Conservation (phyloP, 2,329 filamentous ascomycete genomes). For the Verticillium nubilum region DNA sequence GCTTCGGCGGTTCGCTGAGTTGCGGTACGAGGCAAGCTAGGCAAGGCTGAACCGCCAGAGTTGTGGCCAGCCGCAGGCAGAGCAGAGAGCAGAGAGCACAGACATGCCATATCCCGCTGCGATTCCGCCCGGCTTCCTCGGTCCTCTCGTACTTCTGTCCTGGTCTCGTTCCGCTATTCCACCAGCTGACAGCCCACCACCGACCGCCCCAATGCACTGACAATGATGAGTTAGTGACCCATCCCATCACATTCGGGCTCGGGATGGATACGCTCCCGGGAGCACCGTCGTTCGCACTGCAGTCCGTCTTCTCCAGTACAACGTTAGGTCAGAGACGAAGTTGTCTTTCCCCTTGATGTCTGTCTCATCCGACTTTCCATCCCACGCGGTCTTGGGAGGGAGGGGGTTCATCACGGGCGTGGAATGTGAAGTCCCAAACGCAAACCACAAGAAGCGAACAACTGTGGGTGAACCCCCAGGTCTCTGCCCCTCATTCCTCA, state of each 20-base stretch:
- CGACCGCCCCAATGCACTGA: background rate
- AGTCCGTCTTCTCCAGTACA: background rate
- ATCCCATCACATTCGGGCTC: background rate
- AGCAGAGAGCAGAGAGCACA: background rate
- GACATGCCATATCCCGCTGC: background rate
- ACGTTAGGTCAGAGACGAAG: background rate
- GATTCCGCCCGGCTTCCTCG: background rate
- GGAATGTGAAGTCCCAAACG: background rate
- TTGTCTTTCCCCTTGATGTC: background rate
- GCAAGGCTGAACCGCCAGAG: background rate
- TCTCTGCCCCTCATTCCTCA: background rate
- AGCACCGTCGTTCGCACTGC: background rate
- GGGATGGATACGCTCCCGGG: background rate
- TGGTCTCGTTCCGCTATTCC: background rate
- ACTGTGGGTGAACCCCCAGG: background rate
- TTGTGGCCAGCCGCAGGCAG: background rate
- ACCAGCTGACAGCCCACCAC: background rate
- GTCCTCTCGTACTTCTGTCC: background rate
- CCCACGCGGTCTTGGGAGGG: background rate
- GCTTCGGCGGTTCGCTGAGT: background rate
- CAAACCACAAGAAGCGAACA: background rate
- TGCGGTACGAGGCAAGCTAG: background rate
- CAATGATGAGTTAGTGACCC: background rate
- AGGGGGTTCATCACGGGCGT: background rate
- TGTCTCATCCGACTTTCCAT: background rate